Conservation (phyloP, 106 monocot species). For the Amphibolis antarctica region DNA sequence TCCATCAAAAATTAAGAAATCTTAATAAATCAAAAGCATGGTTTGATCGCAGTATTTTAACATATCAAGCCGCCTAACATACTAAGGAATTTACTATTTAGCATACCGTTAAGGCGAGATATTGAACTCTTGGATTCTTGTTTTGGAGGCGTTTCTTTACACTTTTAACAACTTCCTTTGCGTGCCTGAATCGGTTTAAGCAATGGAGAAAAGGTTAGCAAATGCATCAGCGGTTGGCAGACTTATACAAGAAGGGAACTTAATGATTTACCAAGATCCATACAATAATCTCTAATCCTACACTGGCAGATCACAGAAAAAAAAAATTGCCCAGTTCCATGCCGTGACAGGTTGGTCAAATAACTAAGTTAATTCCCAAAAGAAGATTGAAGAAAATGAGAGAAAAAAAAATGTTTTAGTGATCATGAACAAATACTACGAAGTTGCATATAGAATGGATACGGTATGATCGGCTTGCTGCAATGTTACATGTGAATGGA, state of each 20-base stretch:
- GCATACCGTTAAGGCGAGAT: slow-evolving; percentile 64
- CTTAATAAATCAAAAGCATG: not conserved
- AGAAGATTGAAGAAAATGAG: no score
- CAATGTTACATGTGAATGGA: no score
- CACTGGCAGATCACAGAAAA: no score
- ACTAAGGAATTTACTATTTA: slow-evolving; percentile 2
- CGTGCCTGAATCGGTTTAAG: slow-evolving; percentile 10
- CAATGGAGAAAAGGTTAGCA: not conserved
- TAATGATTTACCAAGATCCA: no score
- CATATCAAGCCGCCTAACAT: not conserved
- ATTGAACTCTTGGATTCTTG: slow-evolving; percentile 22
- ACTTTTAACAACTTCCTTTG: slow-evolving; percentile 23
- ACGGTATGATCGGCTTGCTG: no score
- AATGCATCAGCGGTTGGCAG: not conserved
- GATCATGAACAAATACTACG: no score
- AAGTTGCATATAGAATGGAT: no score
- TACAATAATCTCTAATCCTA: no score
- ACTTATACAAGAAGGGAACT: not conserved
- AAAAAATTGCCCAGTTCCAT: no score
- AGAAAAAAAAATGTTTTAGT: no score
- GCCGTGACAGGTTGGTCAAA: no score
- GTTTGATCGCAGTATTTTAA: not conserved
- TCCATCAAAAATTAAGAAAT: not conserved
- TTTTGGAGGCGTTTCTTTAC: slow-evolving; percentile 30
- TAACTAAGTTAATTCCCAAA: no score